A percentile compares a stretch with the other conserved stretches of the same genome.
Conservation (phyloP, 495 filamentous ascomycete species). For the Penicillium cosmopolitanum region DNA sequence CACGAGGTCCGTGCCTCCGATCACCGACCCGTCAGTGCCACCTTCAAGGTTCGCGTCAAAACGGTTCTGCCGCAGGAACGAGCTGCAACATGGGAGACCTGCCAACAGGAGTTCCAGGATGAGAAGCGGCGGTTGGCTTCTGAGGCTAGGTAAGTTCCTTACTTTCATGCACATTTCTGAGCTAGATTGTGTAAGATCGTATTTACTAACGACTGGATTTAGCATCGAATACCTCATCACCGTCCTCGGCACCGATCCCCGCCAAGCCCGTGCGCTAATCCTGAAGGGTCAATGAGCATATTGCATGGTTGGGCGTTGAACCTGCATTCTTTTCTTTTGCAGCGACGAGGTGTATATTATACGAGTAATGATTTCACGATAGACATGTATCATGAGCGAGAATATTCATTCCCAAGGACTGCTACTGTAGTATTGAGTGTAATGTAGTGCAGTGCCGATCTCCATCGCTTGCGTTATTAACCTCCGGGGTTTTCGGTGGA, state of each 20-base stretch:
- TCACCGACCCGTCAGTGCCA: slow-evolving; percentile 88
- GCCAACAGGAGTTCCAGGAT: slow-evolving; percentile 70
- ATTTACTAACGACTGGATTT: not conserved
- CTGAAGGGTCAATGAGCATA: slow-evolving; percentile 26
- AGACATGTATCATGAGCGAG: slow-evolving; percentile 47
- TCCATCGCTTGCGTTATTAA: slow-evolving; percentile 1
- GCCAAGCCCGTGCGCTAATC: slow-evolving; percentile 49
- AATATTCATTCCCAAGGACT: slow-evolving; percentile 5
- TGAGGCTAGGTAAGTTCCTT: slow-evolving; percentile 59
- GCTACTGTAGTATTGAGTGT: slow-evolving; percentile 12
- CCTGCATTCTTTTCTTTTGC: slow-evolving; percentile 14
- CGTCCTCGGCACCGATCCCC: slow-evolving; percentile 51
- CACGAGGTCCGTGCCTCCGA: slow-evolving; percentile 91
- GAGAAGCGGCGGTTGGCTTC: slow-evolving; percentile 64
- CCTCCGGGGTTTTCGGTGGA: not conserved
- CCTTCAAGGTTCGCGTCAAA: slow-evolving; percentile 81
- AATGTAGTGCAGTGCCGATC: slow-evolving; percentile 1
- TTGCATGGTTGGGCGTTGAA: slow-evolving; percentile 1
- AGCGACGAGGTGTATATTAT: slow-evolving; percentile 31
- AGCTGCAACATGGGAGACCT: slow-evolving; percentile 66
- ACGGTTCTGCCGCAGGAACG: slow-evolving; percentile 69
- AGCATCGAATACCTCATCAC: slow-evolving; percentile 59
- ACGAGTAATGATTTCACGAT: slow-evolving; percentile 53
- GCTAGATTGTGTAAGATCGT: not conserved
- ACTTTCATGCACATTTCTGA: not conserved